Base-by-base conservation (phyloP, 805 yeast genomes). In the Candida glaebosa region DNA sequence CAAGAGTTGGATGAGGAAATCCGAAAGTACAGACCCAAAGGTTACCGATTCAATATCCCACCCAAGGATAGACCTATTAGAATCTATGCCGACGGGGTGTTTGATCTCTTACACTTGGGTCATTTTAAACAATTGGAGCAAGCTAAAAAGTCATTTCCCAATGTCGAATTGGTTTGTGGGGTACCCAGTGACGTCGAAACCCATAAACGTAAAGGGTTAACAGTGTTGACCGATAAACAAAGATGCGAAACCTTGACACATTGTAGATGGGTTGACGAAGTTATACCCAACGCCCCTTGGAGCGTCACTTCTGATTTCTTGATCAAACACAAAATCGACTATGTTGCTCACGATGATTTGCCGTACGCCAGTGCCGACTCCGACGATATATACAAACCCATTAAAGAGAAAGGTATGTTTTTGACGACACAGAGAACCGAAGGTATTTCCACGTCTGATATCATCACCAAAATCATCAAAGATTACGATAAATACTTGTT, bases 121-220 rank as follows among this genome's bases (percentile, higher is more conserved):
- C 99, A 93, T 60, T 93, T 93, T 99, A 81, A 89, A 57, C 99
- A 93, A 63, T 73, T 93, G 53, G 98, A 93, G 59, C 99, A 93
- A 66, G 91, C 98, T 53, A 91, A 93, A 56, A 90, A 91, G 61
- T 79, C 96, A 12, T 81, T 93, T 47, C 84, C 87, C 9, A 87
- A 87, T 53, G 96, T 86, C 24, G 75, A 79, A 42, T 73, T 93
- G 54, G 89, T 93, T 19, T 87, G 91, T 54, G 99, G 99, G 36
- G 76, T 91, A 16, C 97, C 98, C 12, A 81, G 85, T 37, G 99
- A 93, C 60, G 73, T 76, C 39, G 89, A 87, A 53, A 91, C 98
- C 2, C 98, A 93, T 67, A 84, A 82, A 51, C 73, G 90, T 46
- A 93, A 93, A 60, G 99, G 99, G 1, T 67, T 93, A 49, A 93